These are phyloP conservation scores for Brasenia schreberi DNA, from an alignment of 164 flowering plant genomes.

Conservation along the genomic window DNA sequence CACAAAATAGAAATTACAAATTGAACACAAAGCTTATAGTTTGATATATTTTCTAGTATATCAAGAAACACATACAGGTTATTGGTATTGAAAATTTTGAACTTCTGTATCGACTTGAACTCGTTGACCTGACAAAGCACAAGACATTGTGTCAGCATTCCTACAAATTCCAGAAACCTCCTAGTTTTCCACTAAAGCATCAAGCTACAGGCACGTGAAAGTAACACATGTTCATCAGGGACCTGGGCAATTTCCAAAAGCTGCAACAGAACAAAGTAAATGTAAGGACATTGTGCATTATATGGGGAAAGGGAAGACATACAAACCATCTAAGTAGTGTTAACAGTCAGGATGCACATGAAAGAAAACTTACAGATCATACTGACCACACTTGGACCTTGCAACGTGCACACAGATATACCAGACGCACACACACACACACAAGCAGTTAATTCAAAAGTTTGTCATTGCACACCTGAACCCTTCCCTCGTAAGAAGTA, in stretches of 20 bases:
- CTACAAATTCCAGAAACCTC: background rate
- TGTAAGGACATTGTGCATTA: background rate
- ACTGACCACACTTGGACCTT: background rate
- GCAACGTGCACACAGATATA: background rate
- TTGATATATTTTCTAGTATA: background rate
- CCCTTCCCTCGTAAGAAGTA: constrained; percentile 92
- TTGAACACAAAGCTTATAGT: background rate
- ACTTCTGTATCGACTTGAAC: constrained; percentile 89
- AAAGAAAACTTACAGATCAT: too few relatives aligned
- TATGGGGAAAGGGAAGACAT: background rate
- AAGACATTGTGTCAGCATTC: background rate
- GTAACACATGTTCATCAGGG: constrained; percentile 61
- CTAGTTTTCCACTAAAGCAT: background rate
- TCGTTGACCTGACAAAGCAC: constrained; percentile 48
- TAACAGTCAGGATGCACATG: too few relatives aligned
- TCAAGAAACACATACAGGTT: constrained; percentile 46
- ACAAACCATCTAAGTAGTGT: background rate
- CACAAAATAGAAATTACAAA: constrained; percentile 8
- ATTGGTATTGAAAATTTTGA: constrained; percentile 93
- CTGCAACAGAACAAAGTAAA: constrained; percentile 27
- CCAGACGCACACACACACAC: background rate
- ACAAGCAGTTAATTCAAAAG: background rate
- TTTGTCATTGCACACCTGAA: constrained; percentile 51
- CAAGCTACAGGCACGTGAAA: background rate
- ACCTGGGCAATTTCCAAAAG: constrained; percentile 90